A percentile compares a stretch with the other conserved stretches of the same genome.
phyloP scores from a whole-genome alignment of 1,139 yeast species.

The Suhomyces wounanorum region DNA sequence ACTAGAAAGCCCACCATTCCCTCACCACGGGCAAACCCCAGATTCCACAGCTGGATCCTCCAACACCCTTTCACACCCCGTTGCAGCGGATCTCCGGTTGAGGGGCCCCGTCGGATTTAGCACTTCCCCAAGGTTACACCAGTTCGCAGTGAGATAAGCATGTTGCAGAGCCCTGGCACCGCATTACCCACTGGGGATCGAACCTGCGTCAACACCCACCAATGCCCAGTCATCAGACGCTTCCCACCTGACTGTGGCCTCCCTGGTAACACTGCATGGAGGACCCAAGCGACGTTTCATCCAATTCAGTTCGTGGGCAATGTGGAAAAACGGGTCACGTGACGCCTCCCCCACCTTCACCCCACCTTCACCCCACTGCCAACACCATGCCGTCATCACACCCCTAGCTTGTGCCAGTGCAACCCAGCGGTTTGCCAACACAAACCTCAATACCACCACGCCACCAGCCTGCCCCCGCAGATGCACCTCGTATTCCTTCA shows the following conservation, averaged over 20 bases:
- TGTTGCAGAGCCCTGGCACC: conserved; percentile 5
- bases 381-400: background rate
- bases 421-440: too few relatives aligned
- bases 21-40: background rate
- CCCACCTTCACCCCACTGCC: too few relatives aligned
- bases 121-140: background rate
- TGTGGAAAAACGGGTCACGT: too few relatives aligned
- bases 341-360: too few relatives aligned
- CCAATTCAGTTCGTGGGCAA: too few relatives aligned
- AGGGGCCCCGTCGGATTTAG: background rate
- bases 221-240: background rate
- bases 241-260: background rate
- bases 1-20: too few relatives aligned
- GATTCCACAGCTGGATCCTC: background rate
- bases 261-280: background rate
- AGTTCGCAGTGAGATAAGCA: conserved; percentile 5
- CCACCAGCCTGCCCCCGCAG: background rate
- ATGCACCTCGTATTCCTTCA: background rate
- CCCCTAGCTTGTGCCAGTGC: too few relatives aligned
- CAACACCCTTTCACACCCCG: background rate
- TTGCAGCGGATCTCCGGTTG: background rate
- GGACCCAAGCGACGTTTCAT: too few relatives aligned
- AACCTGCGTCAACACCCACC: background rate
- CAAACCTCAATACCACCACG: background rate
- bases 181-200: background rate